phyloP scores from a whole-genome alignment of 1,139 yeast species.

The Scheffersomyces insectosa region DNA sequence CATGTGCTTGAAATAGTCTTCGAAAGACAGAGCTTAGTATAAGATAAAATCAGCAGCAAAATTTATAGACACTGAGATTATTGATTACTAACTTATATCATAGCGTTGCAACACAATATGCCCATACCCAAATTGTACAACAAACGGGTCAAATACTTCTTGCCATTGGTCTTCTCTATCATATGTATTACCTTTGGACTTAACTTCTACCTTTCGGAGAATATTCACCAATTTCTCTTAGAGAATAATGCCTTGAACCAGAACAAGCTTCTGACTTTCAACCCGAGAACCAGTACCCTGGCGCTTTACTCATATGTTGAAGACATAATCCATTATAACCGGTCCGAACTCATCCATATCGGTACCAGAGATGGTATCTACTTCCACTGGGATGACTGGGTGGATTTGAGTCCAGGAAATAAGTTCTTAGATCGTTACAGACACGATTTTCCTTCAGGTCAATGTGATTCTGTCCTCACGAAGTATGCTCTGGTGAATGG shows the following conservation, averaged over 20 bases:
- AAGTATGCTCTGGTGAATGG: conserved; percentile 33
- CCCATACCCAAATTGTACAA: conserved; percentile 1
- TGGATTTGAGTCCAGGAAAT: conserved; percentile 32
- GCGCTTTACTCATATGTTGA: conserved; percentile 18
- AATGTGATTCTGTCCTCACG: conserved; percentile 23
- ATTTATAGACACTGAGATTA: no score
- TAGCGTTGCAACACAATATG: no score
- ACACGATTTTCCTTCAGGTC: conserved; percentile 20
- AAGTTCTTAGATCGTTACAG: conserved; percentile 20
- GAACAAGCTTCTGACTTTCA: conserved; percentile 24
- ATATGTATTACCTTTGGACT: no score
- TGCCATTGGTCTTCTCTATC: conserved; percentile 15
- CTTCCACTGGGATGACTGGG: conserved; percentile 50
- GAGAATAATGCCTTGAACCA: conserved; percentile 25
- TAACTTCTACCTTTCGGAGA: no score
- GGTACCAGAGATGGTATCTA: conserved; percentile 23
- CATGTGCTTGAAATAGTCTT: no score
- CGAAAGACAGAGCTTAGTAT: no score
- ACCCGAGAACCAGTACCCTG: conserved; percentile 29
- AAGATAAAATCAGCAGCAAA: no score
- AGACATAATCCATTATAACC: conserved; percentile 4
- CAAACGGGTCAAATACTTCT: conserved; percentile 18
- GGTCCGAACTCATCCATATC: conserved; percentile 2
- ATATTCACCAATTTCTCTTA: no score
- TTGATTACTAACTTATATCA: no score